A percentile compares a stretch with the other conserved stretches of the same genome.
Conservation (phyloP, 352 stramenopile species). For the Globisporangium abappressorium region DNA sequence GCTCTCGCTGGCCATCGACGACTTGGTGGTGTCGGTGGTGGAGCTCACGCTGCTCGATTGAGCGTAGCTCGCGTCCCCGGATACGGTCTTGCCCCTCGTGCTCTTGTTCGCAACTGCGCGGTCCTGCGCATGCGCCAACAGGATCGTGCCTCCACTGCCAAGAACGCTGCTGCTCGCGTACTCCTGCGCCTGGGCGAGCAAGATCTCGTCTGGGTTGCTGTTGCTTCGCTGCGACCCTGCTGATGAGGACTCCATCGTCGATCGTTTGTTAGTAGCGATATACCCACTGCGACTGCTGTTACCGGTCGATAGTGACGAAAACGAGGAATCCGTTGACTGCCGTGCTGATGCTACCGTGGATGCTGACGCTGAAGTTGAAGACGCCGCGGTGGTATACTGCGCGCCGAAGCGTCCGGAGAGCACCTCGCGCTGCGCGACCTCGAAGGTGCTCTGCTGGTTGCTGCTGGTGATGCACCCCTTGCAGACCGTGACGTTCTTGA, state of each 20-base stretch:
- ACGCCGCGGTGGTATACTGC: background rate
- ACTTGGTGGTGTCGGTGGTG: background rate
- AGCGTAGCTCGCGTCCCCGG: background rate
- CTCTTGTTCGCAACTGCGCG: background rate
- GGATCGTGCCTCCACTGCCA: background rate
- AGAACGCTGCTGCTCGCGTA: background rate
- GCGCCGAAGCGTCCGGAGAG: constrained; percentile 25
- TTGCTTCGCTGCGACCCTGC: background rate
- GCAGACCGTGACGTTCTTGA: constrained; percentile 15
- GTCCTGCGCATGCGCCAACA: constrained; percentile 3
- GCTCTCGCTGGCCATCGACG: background rate
- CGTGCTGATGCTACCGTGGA: background rate
- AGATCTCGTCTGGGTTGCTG: background rate
- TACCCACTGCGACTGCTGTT: background rate
- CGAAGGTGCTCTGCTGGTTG: constrained; percentile 12
- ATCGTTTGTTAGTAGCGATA: background rate
- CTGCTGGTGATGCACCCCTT: constrained; percentile 8
- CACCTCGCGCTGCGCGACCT: constrained; percentile 15
- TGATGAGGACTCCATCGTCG: background rate
- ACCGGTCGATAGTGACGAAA: background rate
- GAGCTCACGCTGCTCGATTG: background rate
- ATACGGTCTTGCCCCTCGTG: background rate
- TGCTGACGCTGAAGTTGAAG: background rate
- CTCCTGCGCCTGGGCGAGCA: background rate
- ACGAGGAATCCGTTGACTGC: background rate